Evolutionary conservation across 352 stramenopile species (phyloP), one percentile per base, ranked within the genome.

Genomic region (Globisporangium ultimum): DNA sequence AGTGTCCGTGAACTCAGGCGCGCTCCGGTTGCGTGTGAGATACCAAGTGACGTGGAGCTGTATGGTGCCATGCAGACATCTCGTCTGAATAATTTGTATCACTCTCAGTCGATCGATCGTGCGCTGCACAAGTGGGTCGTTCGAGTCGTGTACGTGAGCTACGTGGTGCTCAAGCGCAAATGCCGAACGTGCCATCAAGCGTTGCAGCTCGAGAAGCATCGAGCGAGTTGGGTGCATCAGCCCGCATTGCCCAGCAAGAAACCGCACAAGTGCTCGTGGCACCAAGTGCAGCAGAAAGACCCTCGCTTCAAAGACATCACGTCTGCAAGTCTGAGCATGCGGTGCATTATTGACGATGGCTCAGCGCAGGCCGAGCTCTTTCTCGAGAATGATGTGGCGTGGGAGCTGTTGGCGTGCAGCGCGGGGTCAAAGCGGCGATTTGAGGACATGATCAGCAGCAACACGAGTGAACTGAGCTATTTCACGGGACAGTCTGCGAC

Each of bases 311-410:
- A 47, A 7, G 42, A 58, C 8, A 62, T 62, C 14, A 89, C 76
- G 8, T 73, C 71, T 22, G 58, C 91, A 56, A 71, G 61, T 13
- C 74, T 68, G 24, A 80, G 66, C 0, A 54, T 84, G 48, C 78
- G 84, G 0, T 88, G 86, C 49, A 70, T 91, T 54, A 66, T 92
- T 42, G 86, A 95, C 53, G 86, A 95, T 45, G 81, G 83, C 0
- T 90, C 80, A 0, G 86, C 71, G 0, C 86, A 95, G 61, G 79
- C 72, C 9, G 86, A 95, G 61, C 48, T 95, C 1, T 89, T 89
- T 48, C 20, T 82, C 14, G 78, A 92, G 49, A 79, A 88, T 21
- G 73, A 87, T 4, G 68, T 85, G 9, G 82, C 73, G 46, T 95
- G 83, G 86, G 76, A 92, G 46, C 55, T 95, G 24, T 52, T 95